Base-by-base conservation (phyloP, 192 early-diverging fungal species). In the Allomyces arbusculus region DNA sequence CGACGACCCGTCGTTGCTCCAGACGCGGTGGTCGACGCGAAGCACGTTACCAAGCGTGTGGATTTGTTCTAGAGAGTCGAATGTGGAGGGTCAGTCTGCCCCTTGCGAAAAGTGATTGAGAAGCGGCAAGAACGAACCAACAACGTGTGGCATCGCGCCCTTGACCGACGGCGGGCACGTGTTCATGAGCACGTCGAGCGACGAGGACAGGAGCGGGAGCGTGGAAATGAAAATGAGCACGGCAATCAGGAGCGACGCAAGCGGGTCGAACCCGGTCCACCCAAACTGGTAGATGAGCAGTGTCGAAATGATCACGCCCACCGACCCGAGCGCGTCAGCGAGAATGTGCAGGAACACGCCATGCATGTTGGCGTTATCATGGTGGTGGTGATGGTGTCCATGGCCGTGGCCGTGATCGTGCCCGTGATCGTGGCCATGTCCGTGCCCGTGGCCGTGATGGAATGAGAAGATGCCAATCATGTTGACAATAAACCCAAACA, bases 181-280 rank as follows among this genome's bases (percentile, higher is more conserved):
- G 22, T 80, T 68, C 80, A 83, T 81, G 64, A 85, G 63, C 0
- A 83, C 77, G 5, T 71, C 64, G 19, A 83, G 79, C 1, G 88
- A 87, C 66, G 84, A 75, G 45, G 79, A 80, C 24, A 97, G 87
- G 19, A 97, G 77, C 0, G 94, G 92, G 63, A 91, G 83, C 6
- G 90, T 87, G 50, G 83, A 86, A 71, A 86, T 73, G 66, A 97
- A 85, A 55, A 92, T 97, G 25, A 97, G 75, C 8, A 84, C 70
- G 0, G 90, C 88, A 71, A 97, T 97, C 62, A 91, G 82, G 62
- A 97, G 82, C 16, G 94, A 97, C 26, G 91, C 90, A 50, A 95
- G 81, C 0, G 94, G 94, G 74, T 97, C 94, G 44, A 94, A 87
- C 65, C 94, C 93, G 14, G 88, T 88, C 94, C 94, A 97, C 1